Evolutionary conservation across 2,329 filamentous ascomycete genomes (phyloP), one percentile per base, ranked within the genome.

Genomic region (Hypoxylon sp.): DNA sequence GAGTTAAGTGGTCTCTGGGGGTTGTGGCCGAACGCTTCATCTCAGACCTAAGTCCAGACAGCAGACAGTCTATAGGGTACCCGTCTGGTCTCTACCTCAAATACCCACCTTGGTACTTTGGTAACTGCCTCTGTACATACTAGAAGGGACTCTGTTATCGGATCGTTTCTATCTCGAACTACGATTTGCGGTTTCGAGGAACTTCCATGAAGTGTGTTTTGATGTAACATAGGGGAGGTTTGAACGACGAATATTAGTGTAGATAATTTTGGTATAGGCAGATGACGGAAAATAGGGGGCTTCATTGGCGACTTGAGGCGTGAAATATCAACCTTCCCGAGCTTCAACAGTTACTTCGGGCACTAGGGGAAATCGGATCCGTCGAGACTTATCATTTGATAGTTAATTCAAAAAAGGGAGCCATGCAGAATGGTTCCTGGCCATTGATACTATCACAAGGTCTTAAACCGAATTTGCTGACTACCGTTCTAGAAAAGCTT

Each of bases 1-100:
- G 70, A 45, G 72, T 76, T 63, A n/a, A 49, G 30, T 26, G 71
- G 67, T 24, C 40, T 70, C 45, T 65, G 64, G 14, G 42, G 38
- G 26, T 64, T 69, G 9, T 57, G 54, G 9, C 20, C 48, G 28
- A 48, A 32, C 50, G 28, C 33, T 20, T 48, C 40, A 14, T 51
- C 30, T 11, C 26, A 16, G 26, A 40, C 9, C 12, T 49, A 11
- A 46, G n/a, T 48, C 9, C 7, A 36, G 7, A 38, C 12, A 9
- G 20, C 16, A 22, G 28, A 16, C 46, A 46, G 11, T 44, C 40
- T 20, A 46, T 4, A n/a, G n/a, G n/a, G n/a, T n/a, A n/a, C n/a
- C n/a, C n/a, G n/a, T n/a, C n/a, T n/a, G n/a, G n/a, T n/a, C n/a
- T n/a, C n/a, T n/a, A n/a, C n/a, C n/a, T n/a, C n/a, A n/a, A n/a